Percentiles rank a stretch among this genome's conserved stretches.
Conservation (phyloP, 164 flowering plant genomes). For the Aristolochia fimbriata region DNA sequence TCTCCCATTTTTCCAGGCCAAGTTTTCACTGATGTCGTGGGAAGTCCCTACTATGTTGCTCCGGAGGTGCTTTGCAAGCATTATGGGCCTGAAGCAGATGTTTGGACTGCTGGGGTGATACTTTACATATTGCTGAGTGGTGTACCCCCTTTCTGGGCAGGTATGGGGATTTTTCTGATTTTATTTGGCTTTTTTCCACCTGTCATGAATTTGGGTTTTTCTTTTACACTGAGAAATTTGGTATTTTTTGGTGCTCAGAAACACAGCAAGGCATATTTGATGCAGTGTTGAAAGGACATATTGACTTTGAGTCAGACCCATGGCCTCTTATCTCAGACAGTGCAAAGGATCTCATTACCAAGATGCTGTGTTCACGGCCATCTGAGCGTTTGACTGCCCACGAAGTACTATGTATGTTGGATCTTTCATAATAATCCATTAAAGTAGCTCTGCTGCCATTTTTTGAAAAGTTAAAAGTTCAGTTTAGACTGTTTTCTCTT, state of each 20-base stretch:
- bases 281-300: slow-evolving; percentile 84
- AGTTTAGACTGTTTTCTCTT: not conserved
- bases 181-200: not conserved
- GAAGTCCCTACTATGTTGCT: slow-evolving; percentile 98
- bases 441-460: not conserved
- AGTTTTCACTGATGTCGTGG: slow-evolving; percentile 89
- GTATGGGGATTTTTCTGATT: slow-evolving; percentile 20
- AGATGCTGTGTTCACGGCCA: slow-evolving; percentile 82
- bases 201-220: not conserved
- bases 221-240: not conserved
- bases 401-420: slow-evolving; percentile 81
- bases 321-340: slow-evolving; percentile 97
- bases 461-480: not conserved
- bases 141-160: slow-evolving; percentile 99
- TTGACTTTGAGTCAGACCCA: slow-evolving; percentile 96
- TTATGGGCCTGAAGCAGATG: slow-evolving; percentile 95
- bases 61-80: slow-evolving; percentile 96
- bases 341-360: slow-evolving; percentile 85
- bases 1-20: slow-evolving; percentile 50
- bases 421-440: slow-evolving; percentile 1
- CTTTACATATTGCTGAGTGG: slow-evolving; percentile 88
- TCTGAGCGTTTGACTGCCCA: slow-evolving; percentile 87
- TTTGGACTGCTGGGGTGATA: slow-evolving; percentile 98
- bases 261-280: slow-evolving; percentile 72
- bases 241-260: slow-evolving; percentile 24